phyloP scores from a whole-genome alignment of 441 rosid genomes.

The Raphanus hybrid region DNA sequence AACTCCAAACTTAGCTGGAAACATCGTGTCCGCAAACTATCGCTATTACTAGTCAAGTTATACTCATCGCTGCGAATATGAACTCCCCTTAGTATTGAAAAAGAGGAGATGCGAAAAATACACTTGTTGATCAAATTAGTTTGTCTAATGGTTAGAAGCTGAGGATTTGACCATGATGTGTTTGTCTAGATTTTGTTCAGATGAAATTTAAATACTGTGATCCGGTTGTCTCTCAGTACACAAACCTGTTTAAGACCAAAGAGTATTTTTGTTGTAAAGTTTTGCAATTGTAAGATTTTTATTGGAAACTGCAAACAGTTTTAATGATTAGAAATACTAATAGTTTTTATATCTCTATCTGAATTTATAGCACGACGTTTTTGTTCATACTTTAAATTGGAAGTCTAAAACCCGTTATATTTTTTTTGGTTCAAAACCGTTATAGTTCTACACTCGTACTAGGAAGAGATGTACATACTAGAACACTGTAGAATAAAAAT shows the following conservation, averaged over 20 bases:
- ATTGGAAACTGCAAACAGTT: constrained; percentile 1
- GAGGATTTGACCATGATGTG: background rate
- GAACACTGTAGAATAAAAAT: background rate
- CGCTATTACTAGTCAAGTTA: constrained; percentile 42
- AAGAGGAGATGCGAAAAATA: background rate
- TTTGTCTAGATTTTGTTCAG: background rate
- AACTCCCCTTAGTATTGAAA: constrained; percentile 9
- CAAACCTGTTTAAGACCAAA: constrained; percentile 7
- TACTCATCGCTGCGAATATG: constrained; percentile 33
- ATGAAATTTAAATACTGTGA: background rate
- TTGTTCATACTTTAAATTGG: background rate
- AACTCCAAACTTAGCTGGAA: constrained; percentile 35
- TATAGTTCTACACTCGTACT: background rate
- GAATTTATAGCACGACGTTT: background rate
- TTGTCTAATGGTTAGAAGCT: too few relatives aligned
- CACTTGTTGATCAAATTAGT: background rate
- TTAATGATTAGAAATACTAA: background rate
- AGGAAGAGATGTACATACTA: constrained; percentile 9
- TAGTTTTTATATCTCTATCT: background rate
- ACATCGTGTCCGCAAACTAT: constrained; percentile 37
- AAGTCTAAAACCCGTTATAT: too few relatives aligned
- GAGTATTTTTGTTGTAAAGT: background rate
- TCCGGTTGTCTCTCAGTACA: background rate
- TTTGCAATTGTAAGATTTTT: background rate
- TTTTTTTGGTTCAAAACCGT: background rate